Conservation (phyloP, 495 filamentous ascomycete species). For the Xylaria grammica region DNA sequence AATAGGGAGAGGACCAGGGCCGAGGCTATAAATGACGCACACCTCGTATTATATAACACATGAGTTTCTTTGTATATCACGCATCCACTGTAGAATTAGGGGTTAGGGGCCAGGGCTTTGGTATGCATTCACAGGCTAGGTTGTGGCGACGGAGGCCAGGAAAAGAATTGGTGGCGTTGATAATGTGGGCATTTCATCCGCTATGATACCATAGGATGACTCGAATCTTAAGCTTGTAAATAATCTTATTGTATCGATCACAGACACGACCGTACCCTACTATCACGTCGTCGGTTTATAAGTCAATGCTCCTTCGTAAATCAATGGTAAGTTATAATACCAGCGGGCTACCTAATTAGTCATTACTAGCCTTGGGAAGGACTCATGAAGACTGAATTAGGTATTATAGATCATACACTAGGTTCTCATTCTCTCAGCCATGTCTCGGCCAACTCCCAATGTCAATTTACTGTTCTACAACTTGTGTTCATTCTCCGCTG, state of each 20-base stretch:
- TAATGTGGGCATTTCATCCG: conserved; percentile 32
- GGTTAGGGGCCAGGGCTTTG: background rate
- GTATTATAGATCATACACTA: too few relatives aligned
- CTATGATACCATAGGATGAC: conserved; percentile 10
- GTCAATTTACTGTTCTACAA: too few relatives aligned
- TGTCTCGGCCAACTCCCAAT: too few relatives aligned
- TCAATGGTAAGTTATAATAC: too few relatives aligned
- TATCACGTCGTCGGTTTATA: background rate
- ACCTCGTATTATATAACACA: conserved; percentile 11
- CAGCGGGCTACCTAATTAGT: too few relatives aligned
- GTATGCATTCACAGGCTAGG: background rate
- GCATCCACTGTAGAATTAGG: background rate
- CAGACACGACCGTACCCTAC: background rate
- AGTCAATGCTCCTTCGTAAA: too few relatives aligned
- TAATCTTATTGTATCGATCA: background rate
- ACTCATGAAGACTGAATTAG: too few relatives aligned
- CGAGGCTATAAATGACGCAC: conserved; percentile 3
- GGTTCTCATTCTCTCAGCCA: too few relatives aligned
- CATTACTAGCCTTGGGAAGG: too few relatives aligned
- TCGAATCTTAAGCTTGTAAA: background rate
- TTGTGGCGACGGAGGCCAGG: background rate
- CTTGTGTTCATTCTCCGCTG: too few relatives aligned
- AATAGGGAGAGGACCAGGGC: background rate
- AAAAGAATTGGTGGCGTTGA: conserved; percentile 48
- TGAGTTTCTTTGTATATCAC: conserved; percentile 13